Base-by-base conservation (phyloP, 148 eudicot species). In the Chenopodium formosanum region DNA sequence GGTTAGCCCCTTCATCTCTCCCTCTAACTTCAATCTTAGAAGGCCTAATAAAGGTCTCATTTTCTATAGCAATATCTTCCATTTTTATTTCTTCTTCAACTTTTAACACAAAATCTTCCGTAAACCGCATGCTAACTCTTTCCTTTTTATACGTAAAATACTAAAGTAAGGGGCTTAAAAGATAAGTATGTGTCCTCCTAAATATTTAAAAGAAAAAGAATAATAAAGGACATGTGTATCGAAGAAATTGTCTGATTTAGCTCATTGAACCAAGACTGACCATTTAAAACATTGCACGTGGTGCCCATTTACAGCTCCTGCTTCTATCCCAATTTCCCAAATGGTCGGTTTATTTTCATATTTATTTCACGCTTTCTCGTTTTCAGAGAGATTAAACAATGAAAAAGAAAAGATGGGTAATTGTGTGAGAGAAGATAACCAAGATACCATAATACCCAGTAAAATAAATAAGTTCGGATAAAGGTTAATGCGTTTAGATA, bases 51-150 rank as follows among this genome's bases (percentile, higher is more conserved):
- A 65, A 19, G 16, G 16, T 34, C 16, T 79, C 82, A 20, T 37
- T 70, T 34, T 80, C 76, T 10, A 69, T 22, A 16, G 23, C 79
- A 20, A 67, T 46, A 70, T 84, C 86, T n/a, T 84, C 86, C 86
- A 84, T 84, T 67, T 29, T 75, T 60, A 3, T 37, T 67, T 65
- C 12, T 29, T 68, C 37, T 68, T 68, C 72, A 16, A 68, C 62
- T 19, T 56, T 56, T 19, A 56, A 56, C 62, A 4, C 62, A 56
- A 56, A 56, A 56, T 56, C 62, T 56, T 56, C 62, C 17, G 62
- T 56, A 56, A 56, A 56, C 5, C 62, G 62, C 62, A 56, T 56
- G 62, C 3, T 56, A 56, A 3, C 17, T 56, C 62, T 56, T 4
- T 4, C 40, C 40, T 31, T 29, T 29, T 1, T 31, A 23, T n/a